phyloP scores from a whole-genome alignment of 148 eudicot genomes.

The Pouteria glomerata region DNA sequence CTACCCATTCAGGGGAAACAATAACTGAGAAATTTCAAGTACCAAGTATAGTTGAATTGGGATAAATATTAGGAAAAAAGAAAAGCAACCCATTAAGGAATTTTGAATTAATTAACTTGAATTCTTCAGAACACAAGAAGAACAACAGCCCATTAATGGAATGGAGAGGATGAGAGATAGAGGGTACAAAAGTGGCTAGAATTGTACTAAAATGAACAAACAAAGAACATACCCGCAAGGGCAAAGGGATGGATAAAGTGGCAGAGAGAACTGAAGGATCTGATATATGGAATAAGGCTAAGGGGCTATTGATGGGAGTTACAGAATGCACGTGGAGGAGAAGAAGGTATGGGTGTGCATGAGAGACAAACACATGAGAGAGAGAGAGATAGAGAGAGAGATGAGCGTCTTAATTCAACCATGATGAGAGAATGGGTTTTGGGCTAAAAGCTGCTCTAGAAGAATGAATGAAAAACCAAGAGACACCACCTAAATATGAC shows the following conservation, averaged over 20 bases:
- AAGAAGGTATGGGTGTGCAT: not conserved
- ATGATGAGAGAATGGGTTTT: not conserved
- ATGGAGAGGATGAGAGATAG: not conserved
- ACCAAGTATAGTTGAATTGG: not conserved
- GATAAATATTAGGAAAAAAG: not conserved
- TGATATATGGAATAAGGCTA: not conserved
- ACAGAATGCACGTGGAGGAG: constrained; percentile 9
- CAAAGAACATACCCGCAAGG: not conserved
- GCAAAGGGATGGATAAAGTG: not conserved
- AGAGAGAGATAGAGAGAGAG: no score
- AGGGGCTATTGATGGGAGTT: not conserved
- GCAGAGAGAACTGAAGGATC: not conserved
- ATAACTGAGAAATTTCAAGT: no score
- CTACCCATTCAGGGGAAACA: constrained; percentile 4
- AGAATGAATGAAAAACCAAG: no score
- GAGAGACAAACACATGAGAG: constrained; percentile 7
- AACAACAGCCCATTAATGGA: not conserved
- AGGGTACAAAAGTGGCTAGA: not conserved
- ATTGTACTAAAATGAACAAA: not conserved
- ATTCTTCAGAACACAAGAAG: not conserved
- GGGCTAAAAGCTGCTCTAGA: no score
- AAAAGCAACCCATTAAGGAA: not conserved
- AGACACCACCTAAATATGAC: not conserved
- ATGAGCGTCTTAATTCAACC: not conserved
- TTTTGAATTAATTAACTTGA: not conserved